Percentiles rank a stretch among this genome's conserved stretches.
Evolutionary conservation across 2,329 filamentous ascomycete genomes (phyloP).

Genomic region (Pseudogymnoascus sp.): DNA sequence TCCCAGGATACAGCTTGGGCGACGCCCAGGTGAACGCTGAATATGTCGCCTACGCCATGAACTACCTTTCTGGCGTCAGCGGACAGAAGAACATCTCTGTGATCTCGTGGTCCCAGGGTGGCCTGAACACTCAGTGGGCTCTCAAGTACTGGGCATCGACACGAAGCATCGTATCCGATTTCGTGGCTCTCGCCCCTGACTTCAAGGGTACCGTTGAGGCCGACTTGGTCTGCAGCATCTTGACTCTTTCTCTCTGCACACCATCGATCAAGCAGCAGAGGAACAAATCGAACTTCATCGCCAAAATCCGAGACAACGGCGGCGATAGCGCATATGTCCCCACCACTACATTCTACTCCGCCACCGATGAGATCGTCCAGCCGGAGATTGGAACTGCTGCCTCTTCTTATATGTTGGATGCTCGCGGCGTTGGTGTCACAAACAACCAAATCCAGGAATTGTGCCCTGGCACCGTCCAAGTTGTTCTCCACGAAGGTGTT

Average conservation of each 20-base stretch:
- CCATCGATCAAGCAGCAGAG: conserved; percentile 42
- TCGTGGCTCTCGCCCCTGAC: conserved; percentile 46
- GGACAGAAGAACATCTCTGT: conserved; percentile 34
- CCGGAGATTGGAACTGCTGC: conserved; percentile 40
- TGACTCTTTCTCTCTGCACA: conserved; percentile 22
- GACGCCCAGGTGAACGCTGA: conserved; percentile 47
- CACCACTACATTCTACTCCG: conserved; percentile 46
- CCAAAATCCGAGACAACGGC: conserved; percentile 34
- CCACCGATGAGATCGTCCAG: conserved; percentile 45
- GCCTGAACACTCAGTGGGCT: conserved; percentile 48
- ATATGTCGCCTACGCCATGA: conserved; percentile 51
- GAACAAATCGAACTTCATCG: conserved; percentile 38
- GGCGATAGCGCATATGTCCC: conserved; percentile 48
- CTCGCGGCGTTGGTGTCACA: conserved; percentile 36
- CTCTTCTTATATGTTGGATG: conserved; percentile 34
- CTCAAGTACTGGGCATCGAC: conserved; percentile 51
- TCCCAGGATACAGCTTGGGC: conserved; percentile 39
- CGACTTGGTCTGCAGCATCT: conserved; percentile 20
- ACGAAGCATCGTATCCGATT: conserved; percentile 38
- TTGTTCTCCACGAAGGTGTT: conserved; percentile 37
- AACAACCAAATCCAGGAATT: conserved; percentile 43
- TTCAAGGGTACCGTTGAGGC: conserved; percentile 42
- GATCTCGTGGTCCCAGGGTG: conserved; percentile 50
- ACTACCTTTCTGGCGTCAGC: conserved; percentile 43
- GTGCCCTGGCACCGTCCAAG: conserved; percentile 30